Percentiles rank a stretch among this genome's conserved stretches.
Evolutionary conservation across 371 early-diverging fungal genomes (phyloP).

Genomic region (Phascolomyces articulosus): DNA sequence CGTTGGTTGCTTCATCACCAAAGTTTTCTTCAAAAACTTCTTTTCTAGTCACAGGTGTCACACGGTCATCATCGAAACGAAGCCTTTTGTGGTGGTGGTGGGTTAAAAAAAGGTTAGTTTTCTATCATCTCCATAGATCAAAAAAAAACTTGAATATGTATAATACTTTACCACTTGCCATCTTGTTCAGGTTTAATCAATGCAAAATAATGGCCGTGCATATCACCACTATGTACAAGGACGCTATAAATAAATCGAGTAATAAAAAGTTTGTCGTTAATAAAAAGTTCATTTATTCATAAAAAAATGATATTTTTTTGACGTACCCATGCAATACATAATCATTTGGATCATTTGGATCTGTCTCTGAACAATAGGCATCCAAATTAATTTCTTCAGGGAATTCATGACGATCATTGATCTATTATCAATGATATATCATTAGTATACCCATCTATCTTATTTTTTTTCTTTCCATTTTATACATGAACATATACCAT

Average conservation of each 20-base stretch:
- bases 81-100: slow-evolving; percentile 41
- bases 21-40: slow-evolving; percentile 96
- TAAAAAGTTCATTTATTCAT: too few species aligned
- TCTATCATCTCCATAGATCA: too few species aligned
- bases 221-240: slow-evolving; percentile 96
- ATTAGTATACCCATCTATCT: neutral
- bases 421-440: slow-evolving; percentile 37
- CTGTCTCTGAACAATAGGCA: slow-evolving; percentile 72
- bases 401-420: slow-evolving; percentile 97
- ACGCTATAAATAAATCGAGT: slow-evolving; percentile 59
- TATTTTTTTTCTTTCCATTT: too few species aligned
- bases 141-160: too few species aligned
- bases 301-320: neutral
- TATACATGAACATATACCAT: too few species aligned
- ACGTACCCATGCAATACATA: slow-evolving; percentile 82
- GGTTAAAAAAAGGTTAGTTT: neutral
- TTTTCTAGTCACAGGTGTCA: slow-evolving; percentile 78
- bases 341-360: slow-evolving; percentile 62
- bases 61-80: slow-evolving; percentile 97
- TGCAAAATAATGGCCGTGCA: slow-evolving; percentile 98
- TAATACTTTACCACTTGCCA: slow-evolving; percentile 76
- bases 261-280: too few species aligned
- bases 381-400: slow-evolving; percentile 87
- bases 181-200: slow-evolving; percentile 82
- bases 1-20: slow-evolving; percentile 75